Evolutionary conservation across 2,329 filamentous ascomycete genomes (phyloP).

Genomic region (Paecilomyces variotii): DNA sequence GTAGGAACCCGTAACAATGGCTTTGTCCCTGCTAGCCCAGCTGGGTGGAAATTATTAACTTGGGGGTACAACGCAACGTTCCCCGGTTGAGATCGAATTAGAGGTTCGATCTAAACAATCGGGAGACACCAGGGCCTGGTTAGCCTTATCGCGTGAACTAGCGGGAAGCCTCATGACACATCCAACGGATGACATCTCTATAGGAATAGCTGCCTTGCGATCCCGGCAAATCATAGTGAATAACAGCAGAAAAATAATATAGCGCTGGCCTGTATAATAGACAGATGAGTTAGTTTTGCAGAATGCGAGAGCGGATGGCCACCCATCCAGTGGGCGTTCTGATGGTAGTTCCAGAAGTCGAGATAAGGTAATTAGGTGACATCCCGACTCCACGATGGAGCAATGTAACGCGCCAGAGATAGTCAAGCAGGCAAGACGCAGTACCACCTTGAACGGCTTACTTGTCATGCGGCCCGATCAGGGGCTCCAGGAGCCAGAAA

Average conservation of each 20-base stretch:
- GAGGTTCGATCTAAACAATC: background rate
- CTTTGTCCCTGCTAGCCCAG: background rate
- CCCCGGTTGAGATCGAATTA: background rate
- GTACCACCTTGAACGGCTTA: background rate
- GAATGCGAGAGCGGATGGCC: background rate
- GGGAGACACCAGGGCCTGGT: background rate
- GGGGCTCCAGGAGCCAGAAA: background rate
- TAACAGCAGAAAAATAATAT: background rate
- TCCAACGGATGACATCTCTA: background rate
- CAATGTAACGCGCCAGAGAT: background rate
- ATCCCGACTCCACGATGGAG: background rate
- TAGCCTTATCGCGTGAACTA: background rate
- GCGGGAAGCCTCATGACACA: background rate
- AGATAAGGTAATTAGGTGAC: background rate
- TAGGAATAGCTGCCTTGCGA: background rate
- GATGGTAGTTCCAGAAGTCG: background rate
- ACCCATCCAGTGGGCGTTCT: background rate
- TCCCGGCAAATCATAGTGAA: background rate
- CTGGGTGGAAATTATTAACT: background rate
- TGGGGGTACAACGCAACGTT: background rate
- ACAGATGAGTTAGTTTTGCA: background rate
- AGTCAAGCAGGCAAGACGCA: background rate
- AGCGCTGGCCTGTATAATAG: background rate
- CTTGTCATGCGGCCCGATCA: background rate
- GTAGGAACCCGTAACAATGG: background rate